Base-by-base conservation (phyloP, 163 green algal genomes). In the Dunaliella salina region DNA sequence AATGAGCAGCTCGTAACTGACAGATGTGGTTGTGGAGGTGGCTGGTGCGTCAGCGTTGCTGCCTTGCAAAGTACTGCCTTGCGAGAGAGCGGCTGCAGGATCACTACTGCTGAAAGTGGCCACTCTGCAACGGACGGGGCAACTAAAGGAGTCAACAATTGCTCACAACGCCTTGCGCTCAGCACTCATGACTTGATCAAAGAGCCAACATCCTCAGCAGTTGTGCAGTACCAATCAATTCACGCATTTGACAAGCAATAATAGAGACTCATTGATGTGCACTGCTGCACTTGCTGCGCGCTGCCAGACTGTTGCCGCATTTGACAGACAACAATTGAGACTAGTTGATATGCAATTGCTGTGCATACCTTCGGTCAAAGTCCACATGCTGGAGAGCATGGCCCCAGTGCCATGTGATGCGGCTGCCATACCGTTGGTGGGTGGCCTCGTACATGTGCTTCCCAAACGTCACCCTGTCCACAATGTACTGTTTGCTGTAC, bases 1-100 rank as follows among this genome's bases (percentile, higher is more conserved):
- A 35, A 92, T 86, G 72, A 92, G 88, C 79, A 92, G 84, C 82
- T 91, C 90, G 34, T 87, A 92, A 20, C 5, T 71, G 25, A 57
- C 80, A 35, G 80, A 35, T 17, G 59, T 72, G 80, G 79, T 59
- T 18, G 80, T 35, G 13, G 80, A 1, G 29, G 33, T 33, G 33
- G 24, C 30, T 24, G 45, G 40, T 17, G 80, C 33, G 33, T 30
- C 17, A 29, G 80, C 11, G 33, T 59, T 63, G 80, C 80, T 83
- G 80, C 80, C 40, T n/a, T n/a, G n/a, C n/a, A n/a, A n/a, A 1
- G 35, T 4, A 1, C 40, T 40, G 80, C 59, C 79, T 50, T 30
- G 30, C 20, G 79, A 59, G 79, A 33, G 25, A 33, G 32, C 34
- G 13, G 79, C 45, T 30, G 35, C 30, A 24, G 32, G 79, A 35